Evolutionary conservation across 345 rosid genomes (phyloP).

Genomic region (Gossypium longicalyx): DNA sequence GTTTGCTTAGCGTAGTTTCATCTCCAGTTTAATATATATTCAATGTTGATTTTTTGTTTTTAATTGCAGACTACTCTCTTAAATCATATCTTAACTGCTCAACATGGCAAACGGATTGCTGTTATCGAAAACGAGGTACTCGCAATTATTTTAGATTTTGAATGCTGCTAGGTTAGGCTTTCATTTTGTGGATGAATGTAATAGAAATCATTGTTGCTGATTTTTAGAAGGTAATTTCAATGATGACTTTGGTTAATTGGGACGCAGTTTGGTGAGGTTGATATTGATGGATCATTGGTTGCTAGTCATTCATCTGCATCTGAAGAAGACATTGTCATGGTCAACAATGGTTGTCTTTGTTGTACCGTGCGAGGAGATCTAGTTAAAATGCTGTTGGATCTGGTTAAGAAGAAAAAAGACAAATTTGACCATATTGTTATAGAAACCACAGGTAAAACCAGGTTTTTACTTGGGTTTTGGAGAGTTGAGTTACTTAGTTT

Average conservation of each 20-base stretch:
- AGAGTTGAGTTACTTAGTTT: neutral
- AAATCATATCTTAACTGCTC: slow-evolving; percentile 66
- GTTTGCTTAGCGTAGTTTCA: neutral
- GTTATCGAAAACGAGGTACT: slow-evolving; percentile 78
- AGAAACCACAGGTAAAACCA: slow-evolving; percentile 62
- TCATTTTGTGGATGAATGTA: neutral
- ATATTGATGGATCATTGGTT: slow-evolving; percentile 69
- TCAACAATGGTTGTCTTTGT: slow-evolving; percentile 67
- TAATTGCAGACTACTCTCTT: slow-evolving; percentile 58
- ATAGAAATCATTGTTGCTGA: neutral
- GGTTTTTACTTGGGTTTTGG: slow-evolving; percentile 4
- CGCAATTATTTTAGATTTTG: neutral
- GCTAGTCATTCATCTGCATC: slow-evolving; percentile 65
- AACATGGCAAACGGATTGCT: slow-evolving; percentile 74
- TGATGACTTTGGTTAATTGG: neutral
- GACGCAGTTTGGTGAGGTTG: slow-evolving; percentile 62
- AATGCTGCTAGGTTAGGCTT: neutral
- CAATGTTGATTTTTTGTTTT: neutral
- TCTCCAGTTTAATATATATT: neutral
- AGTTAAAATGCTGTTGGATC: slow-evolving; percentile 70
- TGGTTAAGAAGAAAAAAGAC: slow-evolving; percentile 52
- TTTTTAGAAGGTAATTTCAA: neutral
- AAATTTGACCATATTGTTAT: slow-evolving; percentile 73
- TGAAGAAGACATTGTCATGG: slow-evolving; percentile 59
- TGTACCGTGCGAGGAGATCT: slow-evolving; percentile 75